These are phyloP conservation scores for Centaurea solstitialis DNA, from an alignment of 129 eudicot genomes.

Conservation along the genomic window DNA sequence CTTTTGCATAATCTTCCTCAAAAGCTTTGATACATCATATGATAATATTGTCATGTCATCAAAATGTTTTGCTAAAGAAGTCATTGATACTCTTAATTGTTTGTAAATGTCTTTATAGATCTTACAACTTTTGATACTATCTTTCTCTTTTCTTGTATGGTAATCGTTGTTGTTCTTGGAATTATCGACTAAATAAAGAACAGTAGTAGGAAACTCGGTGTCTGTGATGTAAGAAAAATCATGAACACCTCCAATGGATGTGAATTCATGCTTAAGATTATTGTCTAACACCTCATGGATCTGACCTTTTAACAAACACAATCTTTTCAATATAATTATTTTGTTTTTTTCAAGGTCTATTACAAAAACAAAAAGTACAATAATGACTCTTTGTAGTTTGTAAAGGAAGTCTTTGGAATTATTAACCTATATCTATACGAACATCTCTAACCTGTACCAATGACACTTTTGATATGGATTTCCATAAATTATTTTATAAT, in stretches of 20 bases:
- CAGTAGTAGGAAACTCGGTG: neutral
- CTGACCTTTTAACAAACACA: neutral
- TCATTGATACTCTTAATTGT: no score
- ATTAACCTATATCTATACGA: no score
- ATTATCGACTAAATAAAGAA: neutral
- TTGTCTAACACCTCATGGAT: neutral
- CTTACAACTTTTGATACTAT: neutral
- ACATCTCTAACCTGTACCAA: no score
- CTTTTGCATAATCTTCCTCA: no score
- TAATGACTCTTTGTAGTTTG: neutral
- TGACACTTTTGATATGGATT: no score
- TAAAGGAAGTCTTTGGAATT: neutral
- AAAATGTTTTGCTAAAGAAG: no score
- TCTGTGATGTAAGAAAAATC: neutral
- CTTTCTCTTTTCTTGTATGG: no score
- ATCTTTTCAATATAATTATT: neutral
- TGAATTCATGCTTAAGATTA: neutral
- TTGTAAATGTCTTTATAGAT: no score
- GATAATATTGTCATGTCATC: no score
- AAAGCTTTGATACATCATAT: no score
- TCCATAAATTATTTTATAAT: no score
- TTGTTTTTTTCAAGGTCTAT: neutral
- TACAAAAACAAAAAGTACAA: neutral
- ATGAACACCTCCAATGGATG: neutral
- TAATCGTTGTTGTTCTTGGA: neutral